phyloP scores from a whole-genome alignment of 2,329 filamentous ascomycete genomes.

The Sporothrix protearum region DNA sequence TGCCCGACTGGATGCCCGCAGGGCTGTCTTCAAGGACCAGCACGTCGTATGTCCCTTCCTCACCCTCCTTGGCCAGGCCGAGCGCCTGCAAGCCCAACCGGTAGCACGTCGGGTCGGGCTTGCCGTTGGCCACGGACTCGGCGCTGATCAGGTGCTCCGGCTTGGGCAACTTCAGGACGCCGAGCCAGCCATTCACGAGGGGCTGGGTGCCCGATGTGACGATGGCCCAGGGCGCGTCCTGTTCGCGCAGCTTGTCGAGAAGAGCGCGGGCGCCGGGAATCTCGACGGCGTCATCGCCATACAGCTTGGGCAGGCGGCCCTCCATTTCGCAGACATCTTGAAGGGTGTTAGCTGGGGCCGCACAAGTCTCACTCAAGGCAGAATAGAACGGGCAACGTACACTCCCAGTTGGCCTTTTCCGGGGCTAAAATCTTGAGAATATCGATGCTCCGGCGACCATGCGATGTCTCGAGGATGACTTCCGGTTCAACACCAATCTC shows the following conservation, averaged over 20 bases:
- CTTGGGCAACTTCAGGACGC: slow-evolving; percentile 60
- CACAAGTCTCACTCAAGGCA: too few species aligned
- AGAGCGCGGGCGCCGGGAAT: slow-evolving; percentile 77
- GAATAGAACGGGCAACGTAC: too few species aligned
- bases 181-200: slow-evolving; percentile 70
- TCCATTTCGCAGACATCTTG: slow-evolving; percentile 77
- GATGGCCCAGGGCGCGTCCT: slow-evolving; percentile 75
- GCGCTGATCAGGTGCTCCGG: slow-evolving; percentile 68
- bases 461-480: slow-evolving; percentile 82
- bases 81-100: slow-evolving; percentile 62
- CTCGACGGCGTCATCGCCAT: slow-evolving; percentile 74
- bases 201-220: slow-evolving; percentile 69
- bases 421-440: slow-evolving; percentile 74
- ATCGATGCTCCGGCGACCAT: slow-evolving; percentile 87
- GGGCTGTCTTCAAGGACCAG: slow-evolving; percentile 88
- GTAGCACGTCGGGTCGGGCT: slow-evolving; percentile 75
- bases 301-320: slow-evolving; percentile 69
- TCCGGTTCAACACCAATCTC: slow-evolving; percentile 83
- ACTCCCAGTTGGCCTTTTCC: slow-evolving; percentile 88
- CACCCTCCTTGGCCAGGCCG: slow-evolving; percentile 40
- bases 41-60: slow-evolving; percentile 40
- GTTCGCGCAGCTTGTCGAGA: slow-evolving; percentile 59
- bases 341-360: neutral
- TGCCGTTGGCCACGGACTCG: slow-evolving; percentile 70
- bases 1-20: slow-evolving; percentile 77